Evolutionary conservation across 805 yeast species (phyloP).

Genomic region (Ogataea corticis): DNA sequence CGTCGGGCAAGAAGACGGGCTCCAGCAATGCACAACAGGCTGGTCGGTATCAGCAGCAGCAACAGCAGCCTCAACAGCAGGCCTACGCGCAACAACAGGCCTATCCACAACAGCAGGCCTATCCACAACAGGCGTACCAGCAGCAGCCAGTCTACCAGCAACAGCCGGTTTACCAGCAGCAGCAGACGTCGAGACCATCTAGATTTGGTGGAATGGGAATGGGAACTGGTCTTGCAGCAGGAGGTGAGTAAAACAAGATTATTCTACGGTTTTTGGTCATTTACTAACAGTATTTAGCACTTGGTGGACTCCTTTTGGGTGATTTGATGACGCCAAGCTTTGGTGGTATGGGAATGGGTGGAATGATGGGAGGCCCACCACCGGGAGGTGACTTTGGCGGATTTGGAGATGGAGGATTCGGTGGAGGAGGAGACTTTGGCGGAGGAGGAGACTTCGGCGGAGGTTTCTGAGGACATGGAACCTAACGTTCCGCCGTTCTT

Average conservation of each 20-base stretch:
- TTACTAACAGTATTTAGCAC: constrained; percentile 9
- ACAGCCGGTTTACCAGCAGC: constrained; percentile 24
- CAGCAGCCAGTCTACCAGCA: constrained; percentile 21
- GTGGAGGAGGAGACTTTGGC: constrained; percentile 24
- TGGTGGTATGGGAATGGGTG: constrained; percentile 11
- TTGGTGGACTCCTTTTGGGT: constrained; percentile 29
- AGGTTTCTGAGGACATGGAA: constrained; percentile 11
- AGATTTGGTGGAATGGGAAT: constrained; percentile 27
- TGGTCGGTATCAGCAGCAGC: constrained; percentile 20
- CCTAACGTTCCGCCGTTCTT: neutral
- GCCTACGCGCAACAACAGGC: constrained; percentile 11
- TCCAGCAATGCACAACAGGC: neutral
- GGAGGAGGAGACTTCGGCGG: constrained; percentile 30
- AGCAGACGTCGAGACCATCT: constrained; percentile 11
- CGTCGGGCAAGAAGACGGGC: neutral
- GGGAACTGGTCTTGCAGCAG: constrained; percentile 37
- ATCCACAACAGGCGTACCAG: constrained; percentile 17
- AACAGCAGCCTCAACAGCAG: constrained; percentile 19
- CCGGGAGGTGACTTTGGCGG: constrained; percentile 13
- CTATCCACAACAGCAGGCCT: constrained; percentile 20
- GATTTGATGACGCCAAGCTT: constrained; percentile 24
- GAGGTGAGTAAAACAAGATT: constrained; percentile 19
- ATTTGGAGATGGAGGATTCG: constrained; percentile 20
- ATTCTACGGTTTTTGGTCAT: neutral
- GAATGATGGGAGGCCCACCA: constrained; percentile 12